These are phyloP conservation scores for Polytrichum formosum DNA, from an alignment of 225 moss, liverwort and hornwort genomes.

Conservation along the genomic window DNA sequence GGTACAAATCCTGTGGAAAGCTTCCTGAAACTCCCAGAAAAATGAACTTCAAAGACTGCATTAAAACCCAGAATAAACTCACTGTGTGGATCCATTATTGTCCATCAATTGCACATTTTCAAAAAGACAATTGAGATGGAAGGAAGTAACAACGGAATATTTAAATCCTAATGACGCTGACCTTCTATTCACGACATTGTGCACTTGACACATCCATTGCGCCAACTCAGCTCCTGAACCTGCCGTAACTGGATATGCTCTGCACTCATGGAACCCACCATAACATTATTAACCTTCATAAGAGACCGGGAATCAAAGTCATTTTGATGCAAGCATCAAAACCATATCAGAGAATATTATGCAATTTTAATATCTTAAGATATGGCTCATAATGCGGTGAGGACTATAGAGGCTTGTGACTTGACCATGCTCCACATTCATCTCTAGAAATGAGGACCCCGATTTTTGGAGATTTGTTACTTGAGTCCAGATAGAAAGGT, in stretches of 20 bases:
- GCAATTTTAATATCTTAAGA: background rate
- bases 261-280: constrained; percentile 24
- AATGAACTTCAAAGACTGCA: too few relatives aligned
- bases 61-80: too few relatives aligned
- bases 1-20: too few relatives aligned
- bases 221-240: constrained; percentile 50
- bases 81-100: too few relatives aligned
- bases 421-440: too few relatives aligned
- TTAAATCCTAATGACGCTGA: constrained; percentile 12
- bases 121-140: too few relatives aligned
- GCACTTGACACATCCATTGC: constrained; percentile 93
- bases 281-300: background rate
- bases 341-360: background rate
- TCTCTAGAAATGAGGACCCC: background rate
- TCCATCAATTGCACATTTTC: too few relatives aligned
- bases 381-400: too few relatives aligned
- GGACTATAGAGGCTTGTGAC: too few relatives aligned
- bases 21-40: too few relatives aligned
- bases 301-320: background rate
- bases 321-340: background rate
- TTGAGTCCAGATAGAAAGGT: background rate
- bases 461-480: background rate
- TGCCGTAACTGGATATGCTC: constrained; percentile 66
- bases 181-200: constrained; percentile 98
- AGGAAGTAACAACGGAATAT: too few relatives aligned